Conservation (phyloP, 768 basidiomycete species). For the Tylopilus vinaceipallidus region DNA sequence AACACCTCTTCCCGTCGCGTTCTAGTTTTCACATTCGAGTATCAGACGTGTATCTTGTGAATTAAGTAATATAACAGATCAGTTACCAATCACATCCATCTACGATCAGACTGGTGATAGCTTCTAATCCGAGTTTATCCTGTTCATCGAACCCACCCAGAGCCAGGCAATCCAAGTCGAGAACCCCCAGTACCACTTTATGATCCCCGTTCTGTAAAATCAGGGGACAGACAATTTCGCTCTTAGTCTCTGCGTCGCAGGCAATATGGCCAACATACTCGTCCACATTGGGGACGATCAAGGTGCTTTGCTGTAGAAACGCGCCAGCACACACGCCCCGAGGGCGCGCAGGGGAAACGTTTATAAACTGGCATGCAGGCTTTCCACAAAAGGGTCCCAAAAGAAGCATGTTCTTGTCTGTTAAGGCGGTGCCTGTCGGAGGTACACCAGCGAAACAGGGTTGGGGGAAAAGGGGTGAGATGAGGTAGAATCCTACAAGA, state of each 20-base stretch:
- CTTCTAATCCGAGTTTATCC: constrained; percentile 75
- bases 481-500: constrained; percentile 79
- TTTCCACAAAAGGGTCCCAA: constrained; percentile 88
- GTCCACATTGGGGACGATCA: constrained; percentile 78
- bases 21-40: not conserved
- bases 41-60: too few species aligned
- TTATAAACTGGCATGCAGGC: constrained; percentile 87
- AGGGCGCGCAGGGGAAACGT: constrained; percentile 46
- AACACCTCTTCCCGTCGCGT: not conserved
- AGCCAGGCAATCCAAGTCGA: constrained; percentile 86
- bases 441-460: constrained; percentile 28
- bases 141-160: constrained; percentile 70
- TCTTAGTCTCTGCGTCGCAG: constrained; percentile 87
- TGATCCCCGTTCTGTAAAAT: constrained; percentile 35
- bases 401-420: constrained; percentile 38
- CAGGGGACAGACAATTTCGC: constrained; percentile 87
- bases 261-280: constrained; percentile 90
- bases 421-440: constrained; percentile 8
- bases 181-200: constrained; percentile 49
- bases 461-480: constrained; percentile 59
- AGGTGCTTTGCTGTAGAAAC: constrained; percentile 51
- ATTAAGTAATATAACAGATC: constrained; percentile 8
- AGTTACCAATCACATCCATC: constrained; percentile 64
- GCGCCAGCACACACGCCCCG: constrained; percentile 88
- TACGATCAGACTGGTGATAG: constrained; percentile 65